A percentile compares a stretch with the other conserved stretches of the same genome.
These are phyloP conservation scores for Gossypium gossypioides DNA, from an alignment of 441 rosid genomes.

Conservation along the genomic window DNA sequence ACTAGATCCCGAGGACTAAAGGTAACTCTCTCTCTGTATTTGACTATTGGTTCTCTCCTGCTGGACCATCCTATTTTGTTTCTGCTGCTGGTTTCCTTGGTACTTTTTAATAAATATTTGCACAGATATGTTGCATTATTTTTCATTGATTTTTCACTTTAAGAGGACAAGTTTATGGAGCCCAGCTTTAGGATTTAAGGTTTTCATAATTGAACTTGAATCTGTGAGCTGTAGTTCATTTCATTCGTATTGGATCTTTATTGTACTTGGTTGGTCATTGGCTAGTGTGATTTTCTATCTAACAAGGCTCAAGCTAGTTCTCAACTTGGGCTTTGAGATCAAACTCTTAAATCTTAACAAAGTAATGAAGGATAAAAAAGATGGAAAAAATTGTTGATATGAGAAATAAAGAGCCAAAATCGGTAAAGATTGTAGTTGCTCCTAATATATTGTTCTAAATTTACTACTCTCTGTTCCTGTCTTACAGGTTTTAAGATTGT, in stretches of 20 bases:
- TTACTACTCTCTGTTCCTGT: not conserved
- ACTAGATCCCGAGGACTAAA: conserved; percentile 56
- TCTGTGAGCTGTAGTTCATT: not conserved
- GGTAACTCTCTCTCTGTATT: conserved; percentile 24
- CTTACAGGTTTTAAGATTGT: conserved; percentile 59
- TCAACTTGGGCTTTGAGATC: not conserved
- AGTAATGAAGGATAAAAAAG: not conserved
- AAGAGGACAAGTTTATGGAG: not conserved
- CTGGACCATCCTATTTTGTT: not conserved
- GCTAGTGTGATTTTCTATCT: not conserved
- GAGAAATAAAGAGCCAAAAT: not conserved
- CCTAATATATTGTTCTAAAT: not conserved
- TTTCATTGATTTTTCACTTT: not conserved
- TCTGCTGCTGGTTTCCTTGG: not conserved
- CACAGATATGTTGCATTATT: not conserved
- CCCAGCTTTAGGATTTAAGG: no score
- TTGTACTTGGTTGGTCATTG: not conserved
- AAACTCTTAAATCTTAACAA: not conserved
- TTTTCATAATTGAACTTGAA: no score
- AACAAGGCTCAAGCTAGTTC: not conserved
- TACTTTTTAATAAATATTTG: not conserved
- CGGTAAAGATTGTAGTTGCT: not conserved
- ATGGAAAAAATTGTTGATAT: not conserved
- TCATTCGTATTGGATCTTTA: not conserved
- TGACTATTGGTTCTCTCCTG: conserved; percentile 1